phyloP scores from a whole-genome alignment of 768 basidiomycete species.

The Collybia sordida region DNA sequence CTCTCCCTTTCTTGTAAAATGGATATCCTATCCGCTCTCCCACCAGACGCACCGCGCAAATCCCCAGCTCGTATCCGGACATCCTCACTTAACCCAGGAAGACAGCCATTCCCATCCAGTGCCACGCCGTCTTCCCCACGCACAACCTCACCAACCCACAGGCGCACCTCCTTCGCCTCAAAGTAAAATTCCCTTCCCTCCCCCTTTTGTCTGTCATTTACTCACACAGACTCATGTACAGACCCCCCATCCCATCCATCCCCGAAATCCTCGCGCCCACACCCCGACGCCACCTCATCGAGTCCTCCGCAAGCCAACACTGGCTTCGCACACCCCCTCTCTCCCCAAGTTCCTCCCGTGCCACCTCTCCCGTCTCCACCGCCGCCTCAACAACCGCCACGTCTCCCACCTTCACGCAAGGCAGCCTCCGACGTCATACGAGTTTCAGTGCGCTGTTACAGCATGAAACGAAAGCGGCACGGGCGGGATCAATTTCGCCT shows the following conservation, averaged over 20 bases:
- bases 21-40: conserved; percentile 41
- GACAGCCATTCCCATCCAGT: conserved; percentile 25
- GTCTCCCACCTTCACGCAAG: conserved; percentile 13
- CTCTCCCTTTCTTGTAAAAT: conserved; percentile 16
- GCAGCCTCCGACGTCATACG: conserved; percentile 17
- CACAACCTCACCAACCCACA: not conserved
- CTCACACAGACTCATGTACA: not conserved
- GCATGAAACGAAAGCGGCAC: conserved; percentile 34
- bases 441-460: conserved; percentile 44
- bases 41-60: conserved; percentile 31
- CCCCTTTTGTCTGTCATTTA: not conserved
- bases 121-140: conserved; percentile 26
- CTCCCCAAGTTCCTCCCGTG: conserved; percentile 49
- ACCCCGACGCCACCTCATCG: conserved; percentile 65
- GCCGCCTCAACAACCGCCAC: no score
- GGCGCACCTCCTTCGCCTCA: conserved; percentile 9
- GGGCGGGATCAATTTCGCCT: not conserved
- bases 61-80: conserved; percentile 26
- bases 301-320: conserved; percentile 55
- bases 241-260: conserved; percentile 4
- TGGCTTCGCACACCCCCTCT: conserved; percentile 55
- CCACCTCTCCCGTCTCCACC: conserved; percentile 46
- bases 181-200: not conserved
- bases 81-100: conserved; percentile 22
- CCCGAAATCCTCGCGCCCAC: conserved; percentile 59